These are phyloP conservation scores for Scutellaria galericulata DNA, from an alignment of 257 asterid species.

Conservation along the genomic window DNA sequence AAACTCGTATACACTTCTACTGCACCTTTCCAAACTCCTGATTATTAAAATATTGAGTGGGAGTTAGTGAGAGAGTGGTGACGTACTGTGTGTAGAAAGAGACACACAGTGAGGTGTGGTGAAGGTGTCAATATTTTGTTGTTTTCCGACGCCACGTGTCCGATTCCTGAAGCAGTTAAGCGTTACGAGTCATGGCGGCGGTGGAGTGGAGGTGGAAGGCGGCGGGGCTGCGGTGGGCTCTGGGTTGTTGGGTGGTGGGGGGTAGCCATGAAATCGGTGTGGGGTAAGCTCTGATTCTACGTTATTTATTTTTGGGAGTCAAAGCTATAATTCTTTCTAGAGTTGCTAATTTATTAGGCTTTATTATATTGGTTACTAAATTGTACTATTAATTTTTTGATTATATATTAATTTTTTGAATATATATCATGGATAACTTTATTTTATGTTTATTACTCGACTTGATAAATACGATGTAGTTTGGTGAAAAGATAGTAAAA, in stretches of 20 bases:
- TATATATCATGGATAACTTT: too few species aligned
- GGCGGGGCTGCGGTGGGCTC: slow-evolving; percentile 30
- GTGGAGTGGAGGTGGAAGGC: slow-evolving; percentile 22
- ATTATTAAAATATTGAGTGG: neutral
- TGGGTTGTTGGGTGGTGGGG: slow-evolving; percentile 24
- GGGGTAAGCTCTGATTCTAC: neutral
- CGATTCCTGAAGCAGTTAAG: neutral
- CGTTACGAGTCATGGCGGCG: neutral
- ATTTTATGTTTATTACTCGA: too few species aligned
- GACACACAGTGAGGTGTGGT: slow-evolving; percentile 9
- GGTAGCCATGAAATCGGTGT: slow-evolving; percentile 16
- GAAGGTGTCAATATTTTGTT: neutral
- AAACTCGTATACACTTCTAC: slow-evolving; percentile 4
- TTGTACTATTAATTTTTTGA: too few species aligned
- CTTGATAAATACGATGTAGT: too few species aligned
- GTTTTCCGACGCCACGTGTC: slow-evolving; percentile 37
- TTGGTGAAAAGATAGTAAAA: too few species aligned
- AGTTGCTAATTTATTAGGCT: too few species aligned
- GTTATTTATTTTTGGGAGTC: neutral
- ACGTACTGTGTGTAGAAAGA: slow-evolving; percentile 15
- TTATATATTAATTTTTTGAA: too few species aligned
- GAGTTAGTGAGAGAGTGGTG: slow-evolving; percentile 11
- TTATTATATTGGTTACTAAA: too few species aligned
- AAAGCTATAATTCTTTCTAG: too few species aligned
- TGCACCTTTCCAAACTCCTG: neutral